phyloP scores from a whole-genome alignment of 169 alveolate genomes.

The Miamiensis avidus region DNA sequence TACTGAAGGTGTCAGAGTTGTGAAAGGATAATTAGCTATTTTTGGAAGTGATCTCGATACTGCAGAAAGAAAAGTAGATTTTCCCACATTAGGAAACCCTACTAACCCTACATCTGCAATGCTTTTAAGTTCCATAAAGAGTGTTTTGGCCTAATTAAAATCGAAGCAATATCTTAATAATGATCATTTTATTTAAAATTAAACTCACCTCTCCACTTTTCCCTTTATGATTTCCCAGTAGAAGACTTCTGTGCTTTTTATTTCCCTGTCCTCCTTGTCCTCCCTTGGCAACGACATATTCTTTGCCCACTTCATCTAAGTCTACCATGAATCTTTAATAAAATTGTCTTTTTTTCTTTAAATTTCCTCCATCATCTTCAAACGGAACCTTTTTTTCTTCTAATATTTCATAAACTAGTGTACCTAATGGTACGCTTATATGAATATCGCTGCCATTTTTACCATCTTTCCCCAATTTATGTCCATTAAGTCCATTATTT shows the following conservation, averaged over 20 bases:
- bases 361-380: slow-evolving; percentile 12
- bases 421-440: slow-evolving; percentile 88
- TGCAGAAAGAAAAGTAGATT: slow-evolving; percentile 65
- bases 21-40: slow-evolving; percentile 89
- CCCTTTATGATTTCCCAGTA: slow-evolving; percentile 68
- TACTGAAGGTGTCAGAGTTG: slow-evolving; percentile 80
- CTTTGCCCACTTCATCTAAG: slow-evolving; percentile 58
- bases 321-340: slow-evolving; percentile 44
- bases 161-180: neutral
- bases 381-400: slow-evolving; percentile 33
- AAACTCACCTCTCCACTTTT: slow-evolving; percentile 61
- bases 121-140: slow-evolving; percentile 61
- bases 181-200: too few species aligned
- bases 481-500: slow-evolving; percentile 75
- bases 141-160: neutral
- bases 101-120: slow-evolving; percentile 90
- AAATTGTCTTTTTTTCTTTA: slow-evolving; percentile 7
- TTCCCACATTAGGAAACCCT: slow-evolving; percentile 94
- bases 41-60: slow-evolving; percentile 81
- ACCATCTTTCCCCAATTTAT: slow-evolving; percentile 71
- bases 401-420: slow-evolving; percentile 78
- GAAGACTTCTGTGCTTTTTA: slow-evolving; percentile 67
- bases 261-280: slow-evolving; percentile 94
- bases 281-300: slow-evolving; percentile 83
- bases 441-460: slow-evolving; percentile 83